Evolutionary conservation across 2,329 filamentous ascomycete genomes (phyloP).

Genomic region (Fusarium sp.): DNA sequence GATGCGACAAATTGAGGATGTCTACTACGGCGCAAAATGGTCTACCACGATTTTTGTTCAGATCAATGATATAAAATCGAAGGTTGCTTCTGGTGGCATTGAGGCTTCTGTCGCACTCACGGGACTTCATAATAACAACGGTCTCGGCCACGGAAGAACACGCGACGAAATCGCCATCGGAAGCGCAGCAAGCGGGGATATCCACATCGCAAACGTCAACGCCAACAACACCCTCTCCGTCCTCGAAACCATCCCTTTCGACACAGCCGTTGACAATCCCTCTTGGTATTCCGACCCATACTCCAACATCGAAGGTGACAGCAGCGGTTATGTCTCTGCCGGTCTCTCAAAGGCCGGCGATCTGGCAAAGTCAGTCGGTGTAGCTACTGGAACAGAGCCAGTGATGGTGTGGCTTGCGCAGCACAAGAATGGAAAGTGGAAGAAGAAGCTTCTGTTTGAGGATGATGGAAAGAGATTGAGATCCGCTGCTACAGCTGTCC

Average conservation of each 20-base stretch:
- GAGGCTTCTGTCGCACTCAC: slow-evolving; percentile 55
- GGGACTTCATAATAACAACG: slow-evolving; percentile 66
- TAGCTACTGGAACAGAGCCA: slow-evolving; percentile 54
- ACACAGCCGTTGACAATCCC: slow-evolving; percentile 66
- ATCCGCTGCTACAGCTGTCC: slow-evolving; percentile 61
- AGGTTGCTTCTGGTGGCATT: background rate
- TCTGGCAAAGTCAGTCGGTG: slow-evolving; percentile 47
- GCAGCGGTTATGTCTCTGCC: slow-evolving; percentile 64
- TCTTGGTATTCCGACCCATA: slow-evolving; percentile 67
- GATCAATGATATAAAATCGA: slow-evolving; percentile 45
- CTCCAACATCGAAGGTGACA: slow-evolving; percentile 48
- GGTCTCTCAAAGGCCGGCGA: slow-evolving; percentile 58
- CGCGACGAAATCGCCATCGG: slow-evolving; percentile 56
- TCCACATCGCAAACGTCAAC: slow-evolving; percentile 56
- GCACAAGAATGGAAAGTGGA: slow-evolving; percentile 49
- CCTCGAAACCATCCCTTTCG: slow-evolving; percentile 52
- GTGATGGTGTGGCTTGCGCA: slow-evolving; percentile 58
- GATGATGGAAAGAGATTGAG: slow-evolving; percentile 66
- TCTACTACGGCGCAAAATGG: slow-evolving; percentile 58
- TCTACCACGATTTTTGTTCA: slow-evolving; percentile 57
- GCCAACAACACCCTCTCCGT: slow-evolving; percentile 45
- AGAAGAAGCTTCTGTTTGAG: slow-evolving; percentile 63
- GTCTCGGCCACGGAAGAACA: slow-evolving; percentile 61
- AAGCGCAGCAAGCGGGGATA: slow-evolving; percentile 57
- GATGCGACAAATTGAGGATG: slow-evolving; percentile 60